Conservation (phyloP, 139 green algal species). For the Tetraselmis chui region DNA sequence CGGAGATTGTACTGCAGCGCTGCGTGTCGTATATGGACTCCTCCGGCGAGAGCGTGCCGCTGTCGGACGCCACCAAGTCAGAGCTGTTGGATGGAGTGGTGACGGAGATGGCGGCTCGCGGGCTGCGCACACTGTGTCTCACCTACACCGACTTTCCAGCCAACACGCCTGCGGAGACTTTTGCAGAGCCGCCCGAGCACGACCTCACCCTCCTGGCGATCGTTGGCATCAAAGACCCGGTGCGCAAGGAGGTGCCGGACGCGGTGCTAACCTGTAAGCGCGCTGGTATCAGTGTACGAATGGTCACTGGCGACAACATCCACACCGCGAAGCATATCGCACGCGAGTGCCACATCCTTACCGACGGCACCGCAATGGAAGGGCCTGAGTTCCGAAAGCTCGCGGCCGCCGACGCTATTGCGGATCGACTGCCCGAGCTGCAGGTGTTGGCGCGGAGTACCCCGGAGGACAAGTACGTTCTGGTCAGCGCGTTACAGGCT, state of each 20-base stretch:
- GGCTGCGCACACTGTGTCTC: constrained; percentile 64
- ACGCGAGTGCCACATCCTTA: constrained; percentile 72
- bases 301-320: constrained; percentile 93
- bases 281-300: constrained; percentile 87
- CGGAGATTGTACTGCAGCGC: constrained; percentile 83
- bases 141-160: constrained; percentile 67
- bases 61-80: constrained; percentile 31
- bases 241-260: constrained; percentile 61
- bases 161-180: too few species aligned
- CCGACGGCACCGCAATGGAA: constrained; percentile 27
- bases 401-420: constrained; percentile 42
- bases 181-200: too few species aligned
- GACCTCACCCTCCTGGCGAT: constrained; percentile 39
- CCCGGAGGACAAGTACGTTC: constrained; percentile 83
- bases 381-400: constrained; percentile 48
- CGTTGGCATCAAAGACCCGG: constrained; percentile 29
- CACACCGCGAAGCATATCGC: constrained; percentile 82
- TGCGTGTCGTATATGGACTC: constrained; percentile 43
- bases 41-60: constrained; percentile 17
- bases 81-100: constrained; percentile 47
- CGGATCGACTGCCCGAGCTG: constrained; percentile 57
- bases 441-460: constrained; percentile 86
- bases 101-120: constrained; percentile 64
- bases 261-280: constrained; percentile 73
- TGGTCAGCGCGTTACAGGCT: constrained; percentile 43